Evolutionary conservation across 2,329 filamentous ascomycete genomes (phyloP), one percentile per base, ranked within the genome.

Genomic region (Cladosporium sp.): DNA sequence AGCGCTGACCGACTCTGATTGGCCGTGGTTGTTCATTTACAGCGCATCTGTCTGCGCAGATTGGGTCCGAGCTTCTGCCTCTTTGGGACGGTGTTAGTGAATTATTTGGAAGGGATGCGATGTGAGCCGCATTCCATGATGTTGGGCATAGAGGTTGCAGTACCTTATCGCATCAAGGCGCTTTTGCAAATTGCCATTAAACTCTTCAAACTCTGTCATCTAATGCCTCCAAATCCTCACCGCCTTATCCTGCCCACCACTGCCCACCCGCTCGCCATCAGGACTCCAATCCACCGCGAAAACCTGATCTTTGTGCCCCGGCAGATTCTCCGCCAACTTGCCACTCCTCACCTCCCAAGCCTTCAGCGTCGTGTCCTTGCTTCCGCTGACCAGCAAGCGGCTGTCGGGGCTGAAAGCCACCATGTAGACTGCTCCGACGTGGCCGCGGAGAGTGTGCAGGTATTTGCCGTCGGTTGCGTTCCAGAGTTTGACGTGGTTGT

Each of bases 401-500:
- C 88, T 95, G 68, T 99, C 93, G 2, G 93, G 88, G 9, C 88
- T 95, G 73, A 96, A 99, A 37, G 86, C 85, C 62, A 88, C 89
- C 72, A 95, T 89, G 66, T 96, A 97, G 13, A 97, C 91, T 1
- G 91, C 86, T 1, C 87, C 90, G 3, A 89, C 91, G 69, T 97
- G 93, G 7, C 90, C 93, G 48, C 91, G 81, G 24, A 97, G 78
- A 0, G 89, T 96, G 63, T 86, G 85, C 59, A 96, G 82, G 70
- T 96, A 97, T 63, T 78, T 80, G 55, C 80, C 83, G 56, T 85
- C 87, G 65, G 80, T 78, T 2, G 86, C 87, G 58, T 84, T 88
- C 91, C 91, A 97, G 20, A 96, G 72, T 71, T 96, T 96, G 60
- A 92, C 89, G 62, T 92, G 88, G 67, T 97, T 99, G 68, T 99